Conservation (phyloP, 306 rosid species). For the Rosa lucieae region DNA sequence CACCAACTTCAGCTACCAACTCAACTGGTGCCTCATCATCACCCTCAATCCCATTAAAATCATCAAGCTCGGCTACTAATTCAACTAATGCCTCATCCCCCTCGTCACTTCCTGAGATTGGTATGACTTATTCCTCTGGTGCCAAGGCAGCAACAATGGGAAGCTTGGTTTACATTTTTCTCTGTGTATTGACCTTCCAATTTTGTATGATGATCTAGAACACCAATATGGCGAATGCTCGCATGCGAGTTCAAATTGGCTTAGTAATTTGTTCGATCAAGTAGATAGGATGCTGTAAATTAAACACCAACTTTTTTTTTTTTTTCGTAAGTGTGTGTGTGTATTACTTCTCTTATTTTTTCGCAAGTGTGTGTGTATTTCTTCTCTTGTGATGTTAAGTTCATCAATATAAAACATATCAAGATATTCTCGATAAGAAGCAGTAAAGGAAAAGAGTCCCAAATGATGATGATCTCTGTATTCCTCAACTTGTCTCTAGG, state of each 20-base stretch:
- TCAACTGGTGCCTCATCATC: conserved; percentile 19
- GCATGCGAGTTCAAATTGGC: background rate
- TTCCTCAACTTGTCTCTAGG: no score
- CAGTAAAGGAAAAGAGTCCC: no score
- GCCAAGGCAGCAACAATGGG: conserved; percentile 46
- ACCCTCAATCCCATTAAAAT: conserved; percentile 43
- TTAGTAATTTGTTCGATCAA: background rate
- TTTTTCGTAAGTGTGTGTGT: no score
- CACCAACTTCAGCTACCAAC: conserved; percentile 33
- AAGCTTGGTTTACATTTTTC: conserved; percentile 46
- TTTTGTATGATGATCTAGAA: conserved; percentile 44
- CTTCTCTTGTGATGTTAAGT: no score
- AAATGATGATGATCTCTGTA: no score
- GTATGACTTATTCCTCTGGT: conserved; percentile 48
- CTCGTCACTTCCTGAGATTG: background rate
- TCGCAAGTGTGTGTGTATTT: no score
- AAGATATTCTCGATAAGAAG: no score
- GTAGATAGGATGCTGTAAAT: background rate
- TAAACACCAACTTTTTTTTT: background rate
- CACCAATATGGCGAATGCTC: conserved; percentile 9
- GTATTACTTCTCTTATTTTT: no score
- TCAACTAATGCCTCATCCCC: background rate
- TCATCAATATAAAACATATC: no score
- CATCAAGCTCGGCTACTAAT: background rate
- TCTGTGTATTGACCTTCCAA: conserved; percentile 42